Percentiles rank a stretch among this genome's conserved stretches.
Conservation (phyloP, 1,139 yeast genomes). For the Blastobotrys elegans region DNA sequence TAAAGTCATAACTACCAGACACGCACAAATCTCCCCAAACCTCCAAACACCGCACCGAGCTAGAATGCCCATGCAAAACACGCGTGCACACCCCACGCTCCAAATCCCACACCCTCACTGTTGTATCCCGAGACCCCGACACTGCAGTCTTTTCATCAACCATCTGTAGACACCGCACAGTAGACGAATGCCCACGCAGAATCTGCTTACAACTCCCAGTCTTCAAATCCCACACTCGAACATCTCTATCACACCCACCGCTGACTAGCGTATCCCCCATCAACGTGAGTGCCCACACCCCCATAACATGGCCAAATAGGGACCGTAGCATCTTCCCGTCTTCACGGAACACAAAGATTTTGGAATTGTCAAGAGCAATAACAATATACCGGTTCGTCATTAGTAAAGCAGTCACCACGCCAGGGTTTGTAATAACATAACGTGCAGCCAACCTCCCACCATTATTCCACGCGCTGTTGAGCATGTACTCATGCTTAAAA, state of each 20-base stretch:
- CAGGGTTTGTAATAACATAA: constrained; percentile 34
- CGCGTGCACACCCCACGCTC: constrained; percentile 66
- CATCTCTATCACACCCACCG: constrained; percentile 88
- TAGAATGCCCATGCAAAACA: constrained; percentile 65
- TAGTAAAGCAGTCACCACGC: constrained; percentile 38
- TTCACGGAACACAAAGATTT: constrained; percentile 41
- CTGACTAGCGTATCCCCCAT: constrained; percentile 73
- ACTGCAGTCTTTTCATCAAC: constrained; percentile 68
- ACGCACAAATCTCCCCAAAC: constrained; percentile 41
- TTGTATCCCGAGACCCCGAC: constrained; percentile 86
- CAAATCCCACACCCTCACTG: constrained; percentile 89
- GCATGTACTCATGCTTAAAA: constrained; percentile 40
- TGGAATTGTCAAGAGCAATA: constrained; percentile 41
- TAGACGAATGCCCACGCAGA: constrained; percentile 85
- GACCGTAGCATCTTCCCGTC: constrained; percentile 71
- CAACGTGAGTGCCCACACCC: constrained; percentile 94
- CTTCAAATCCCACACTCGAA: constrained; percentile 81
- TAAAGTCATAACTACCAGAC: constrained; percentile 83
- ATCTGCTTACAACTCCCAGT: constrained; percentile 74
- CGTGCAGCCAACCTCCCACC: constrained; percentile 41
- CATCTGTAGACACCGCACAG: constrained; percentile 87
- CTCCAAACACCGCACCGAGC: constrained; percentile 78
- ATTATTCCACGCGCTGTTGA: constrained; percentile 39
- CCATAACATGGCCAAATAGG: constrained; percentile 87
- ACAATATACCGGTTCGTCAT: constrained; percentile 38